Evolutionary conservation across 352 stramenopile genomes (phyloP).

Genomic region (Phytophthora sojae): DNA sequence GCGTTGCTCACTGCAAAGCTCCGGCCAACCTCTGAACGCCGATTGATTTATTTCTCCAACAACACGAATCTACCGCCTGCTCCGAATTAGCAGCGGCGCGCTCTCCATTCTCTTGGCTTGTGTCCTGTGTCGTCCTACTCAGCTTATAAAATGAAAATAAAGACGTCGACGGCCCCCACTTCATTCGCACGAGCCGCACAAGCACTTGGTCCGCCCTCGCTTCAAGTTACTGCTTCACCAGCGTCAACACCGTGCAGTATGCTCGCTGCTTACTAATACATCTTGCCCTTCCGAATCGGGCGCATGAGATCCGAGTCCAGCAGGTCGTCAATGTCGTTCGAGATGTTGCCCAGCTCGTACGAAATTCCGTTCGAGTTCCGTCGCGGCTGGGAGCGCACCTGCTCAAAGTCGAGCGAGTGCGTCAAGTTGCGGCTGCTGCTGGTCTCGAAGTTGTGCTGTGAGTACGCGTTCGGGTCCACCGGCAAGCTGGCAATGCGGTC

Average conservation of each 20-base stretch:
- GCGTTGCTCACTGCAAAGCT: conserved; percentile 8
- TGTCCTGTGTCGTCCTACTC: conserved; percentile 6
- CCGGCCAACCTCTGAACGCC: background rate
- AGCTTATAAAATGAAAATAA: conserved; percentile 35
- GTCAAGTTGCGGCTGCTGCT: conserved; percentile 50
- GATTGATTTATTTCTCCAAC: conserved; percentile 29
- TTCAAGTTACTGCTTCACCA: conserved; percentile 6
- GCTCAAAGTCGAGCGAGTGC: conserved; percentile 47
- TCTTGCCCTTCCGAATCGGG: conserved; percentile 67
- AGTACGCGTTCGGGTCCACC: conserved; percentile 51
- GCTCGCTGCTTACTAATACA: conserved; percentile 47
- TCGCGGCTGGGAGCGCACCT: conserved; percentile 34
- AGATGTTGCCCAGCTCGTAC: conserved; percentile 45
- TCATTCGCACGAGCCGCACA: conserved; percentile 23
- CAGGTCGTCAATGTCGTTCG: conserved; percentile 62
- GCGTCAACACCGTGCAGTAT: background rate
- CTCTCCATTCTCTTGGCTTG: conserved; percentile 11
- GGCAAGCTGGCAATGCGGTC: conserved; percentile 45
- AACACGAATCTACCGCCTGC: conserved; percentile 29
- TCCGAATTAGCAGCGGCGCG: background rate
- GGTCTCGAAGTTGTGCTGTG: conserved; percentile 38
- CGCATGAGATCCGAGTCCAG: conserved; percentile 65
- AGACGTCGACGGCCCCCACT: conserved; percentile 11
- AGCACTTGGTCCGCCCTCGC: conserved; percentile 9
- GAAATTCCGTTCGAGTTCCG: conserved; percentile 49